Evolutionary conservation across 2,329 filamentous ascomycete species (phyloP).

Genomic region (Nannizziopsis barbatae): DNA sequence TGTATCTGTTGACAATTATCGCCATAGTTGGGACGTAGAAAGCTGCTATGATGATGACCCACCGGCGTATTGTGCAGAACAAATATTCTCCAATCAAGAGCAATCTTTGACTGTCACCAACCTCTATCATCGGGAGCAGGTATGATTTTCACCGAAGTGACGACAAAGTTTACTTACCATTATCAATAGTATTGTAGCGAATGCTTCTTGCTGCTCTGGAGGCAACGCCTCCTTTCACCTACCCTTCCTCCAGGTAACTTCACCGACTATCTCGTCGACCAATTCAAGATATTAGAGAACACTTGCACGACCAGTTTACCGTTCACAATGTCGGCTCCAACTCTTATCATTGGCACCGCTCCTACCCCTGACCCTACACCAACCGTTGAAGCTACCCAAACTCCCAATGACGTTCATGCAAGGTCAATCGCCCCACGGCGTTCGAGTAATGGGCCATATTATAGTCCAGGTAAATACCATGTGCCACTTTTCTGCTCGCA

Average conservation of each 20-base stretch:
- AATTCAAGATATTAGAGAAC: conserved; percentile 14
- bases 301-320: conserved; percentile 13
- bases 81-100: not conserved
- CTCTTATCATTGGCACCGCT: conserved; percentile 7
- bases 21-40: conserved; percentile 10
- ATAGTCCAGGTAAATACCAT: conserved; percentile 7
- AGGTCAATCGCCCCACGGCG: conserved; percentile 1
- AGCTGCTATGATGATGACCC: conserved; percentile 13
- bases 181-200: conserved; percentile 16
- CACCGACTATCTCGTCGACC: conserved; percentile 15
- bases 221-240: conserved; percentile 15
- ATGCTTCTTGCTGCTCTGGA: conserved; percentile 17
- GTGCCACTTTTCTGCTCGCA: not conserved
- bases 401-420: not conserved
- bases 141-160: not conserved
- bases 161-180: not conserved
- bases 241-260: conserved; percentile 14
- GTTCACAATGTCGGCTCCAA: conserved; percentile 9
- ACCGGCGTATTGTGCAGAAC: conserved; percentile 9
- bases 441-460: not conserved
- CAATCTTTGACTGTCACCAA: conserved; percentile 14
- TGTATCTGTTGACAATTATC: conserved; percentile 3
- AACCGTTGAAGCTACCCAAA: not conserved
- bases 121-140: conserved; percentile 15
- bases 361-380: not conserved